Percentiles rank a stretch among this genome's conserved stretches.
These are phyloP conservation scores for Amanita molliuscula DNA, from an alignment of 768 basidiomycete genomes.

Conservation along the genomic window DNA sequence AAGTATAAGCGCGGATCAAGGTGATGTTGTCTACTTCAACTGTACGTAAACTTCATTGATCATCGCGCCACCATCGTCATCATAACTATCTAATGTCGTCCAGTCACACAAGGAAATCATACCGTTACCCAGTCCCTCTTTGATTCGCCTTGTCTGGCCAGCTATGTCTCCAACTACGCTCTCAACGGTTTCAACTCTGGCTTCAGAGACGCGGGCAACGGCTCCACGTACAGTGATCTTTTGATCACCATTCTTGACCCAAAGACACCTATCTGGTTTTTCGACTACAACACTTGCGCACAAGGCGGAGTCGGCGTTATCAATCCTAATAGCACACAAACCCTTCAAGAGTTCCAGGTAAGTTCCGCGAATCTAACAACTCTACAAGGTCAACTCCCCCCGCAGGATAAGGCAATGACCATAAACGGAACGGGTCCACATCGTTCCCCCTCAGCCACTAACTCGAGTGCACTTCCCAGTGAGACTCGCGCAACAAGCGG, in stretches of 20 bases:
- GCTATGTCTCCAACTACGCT: slow-evolving; percentile 32
- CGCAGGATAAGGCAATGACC: slow-evolving; percentile 46
- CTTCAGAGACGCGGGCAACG: slow-evolving; percentile 38
- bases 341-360: slow-evolving; percentile 35
- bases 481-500: neutral
- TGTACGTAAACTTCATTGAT: slow-evolving; percentile 23
- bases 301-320: slow-evolving; percentile 53
- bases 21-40: slow-evolving; percentile 47
- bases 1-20: slow-evolving; percentile 29
- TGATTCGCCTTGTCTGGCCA: slow-evolving; percentile 40
- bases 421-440: slow-evolving; percentile 36
- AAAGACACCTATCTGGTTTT: slow-evolving; percentile 48
- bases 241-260: slow-evolving; percentile 32
- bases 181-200: slow-evolving; percentile 52
- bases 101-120: slow-evolving; percentile 43
- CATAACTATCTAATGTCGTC: neutral
- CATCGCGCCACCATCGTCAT: neutral
- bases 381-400: neutral
- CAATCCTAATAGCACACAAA: slow-evolving; percentile 39
- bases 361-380: slow-evolving; percentile 9
- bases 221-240: slow-evolving; percentile 33
- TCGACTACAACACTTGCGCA: slow-evolving; percentile 42
- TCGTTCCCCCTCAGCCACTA: neutral
- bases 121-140: slow-evolving; percentile 51
- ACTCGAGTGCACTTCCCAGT: neutral